phyloP scores from a whole-genome alignment of 2,329 filamentous ascomycete genomes.

The Reticulascus tulasneorum region DNA sequence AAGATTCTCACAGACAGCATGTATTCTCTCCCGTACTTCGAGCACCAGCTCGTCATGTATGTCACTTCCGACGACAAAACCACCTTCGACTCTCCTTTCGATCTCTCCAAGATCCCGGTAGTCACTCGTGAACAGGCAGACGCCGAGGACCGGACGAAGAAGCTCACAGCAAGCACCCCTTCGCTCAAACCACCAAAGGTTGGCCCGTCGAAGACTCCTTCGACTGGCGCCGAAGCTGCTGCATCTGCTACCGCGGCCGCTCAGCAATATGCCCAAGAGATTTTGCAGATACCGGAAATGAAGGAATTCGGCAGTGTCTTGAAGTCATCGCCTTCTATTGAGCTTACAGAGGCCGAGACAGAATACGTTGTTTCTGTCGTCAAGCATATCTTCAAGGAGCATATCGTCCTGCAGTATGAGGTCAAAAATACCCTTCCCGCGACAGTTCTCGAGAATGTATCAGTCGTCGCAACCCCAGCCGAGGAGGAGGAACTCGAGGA shows the following conservation, averaged over 20 bases:
- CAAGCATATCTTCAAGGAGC: slow-evolving; percentile 98
- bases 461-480: slow-evolving; percentile 72
- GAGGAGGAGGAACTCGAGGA: slow-evolving; percentile 84
- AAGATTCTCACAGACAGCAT: slow-evolving; percentile 67
- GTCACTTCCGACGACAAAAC: slow-evolving; percentile 88
- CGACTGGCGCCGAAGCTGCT: slow-evolving; percentile 67
- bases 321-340: slow-evolving; percentile 81
- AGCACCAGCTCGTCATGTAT: slow-evolving; percentile 96
- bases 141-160: slow-evolving; percentile 94
- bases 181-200: slow-evolving; percentile 90
- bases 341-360: slow-evolving; percentile 94
- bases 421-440: slow-evolving; percentile 95
- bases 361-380: slow-evolving; percentile 92
- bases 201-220: slow-evolving; percentile 67
- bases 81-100: slow-evolving; percentile 81
- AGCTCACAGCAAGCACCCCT: slow-evolving; percentile 86
- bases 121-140: slow-evolving; percentile 95
- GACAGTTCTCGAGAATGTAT: slow-evolving; percentile 86
- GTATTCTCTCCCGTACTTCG: slow-evolving; percentile 91
- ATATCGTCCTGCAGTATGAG: slow-evolving; percentile 93
- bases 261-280: slow-evolving; percentile 84
- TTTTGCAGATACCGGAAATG: slow-evolving; percentile 87
- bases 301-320: slow-evolving; percentile 84
- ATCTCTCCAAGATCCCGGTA: slow-evolving; percentile 84
- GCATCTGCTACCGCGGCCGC: slow-evolving; percentile 75